Base-by-base conservation (phyloP, 2,329 filamentous ascomycete species). In the Orbilia blumenaviensis region DNA sequence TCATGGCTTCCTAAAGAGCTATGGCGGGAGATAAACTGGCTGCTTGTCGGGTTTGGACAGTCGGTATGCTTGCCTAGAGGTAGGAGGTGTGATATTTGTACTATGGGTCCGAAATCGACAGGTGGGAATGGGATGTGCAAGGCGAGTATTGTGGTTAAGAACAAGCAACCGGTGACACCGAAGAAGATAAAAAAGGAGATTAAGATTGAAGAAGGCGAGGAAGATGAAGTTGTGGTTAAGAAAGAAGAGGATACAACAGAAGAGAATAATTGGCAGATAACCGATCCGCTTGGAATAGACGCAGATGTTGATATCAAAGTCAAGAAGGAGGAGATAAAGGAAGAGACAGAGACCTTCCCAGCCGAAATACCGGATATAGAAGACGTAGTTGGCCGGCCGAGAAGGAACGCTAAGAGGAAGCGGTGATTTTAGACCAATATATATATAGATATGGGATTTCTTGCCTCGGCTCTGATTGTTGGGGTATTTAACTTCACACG, bases 11-110 rank as follows among this genome's bases (percentile, higher is more conserved):
- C 94, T 1, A 87, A 83, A 74, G 92, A 96, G 60, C 89, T 88
- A 80, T 97, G 94, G 94, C 91, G 92, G 82, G 92, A 96, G 83
- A 96, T 97, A 82, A 97, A 97, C 83, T 89, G 90, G 84, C 83
- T 97, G 82, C 86, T 97, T 41, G 94, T 97, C 32, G 94, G 94
- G 0, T 86, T 96, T 77, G 94, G 94, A 0, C 94, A 97, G 86
- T 92, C 89, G 0, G 89, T 95, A 21, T 97, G 94, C 82, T 84
- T 93, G 78, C 93, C 93, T 0, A 88, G 94, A 0, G 92, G 91
- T 0, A 86, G 90, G 78, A 89, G 87, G 79, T 99, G 95, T 83
- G 93, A 92, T 16, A 90, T 95, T 56, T 99, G 95, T 83, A 91
- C 91, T 78, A 84, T 98, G 56, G 92, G 73, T 0, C 73, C 73